A percentile compares a stretch with the other conserved stretches of the same genome.
Evolutionary conservation across 1,284 basidiomycete species (phyloP).

Genomic region (Singerocomus rubriflavus): DNA sequence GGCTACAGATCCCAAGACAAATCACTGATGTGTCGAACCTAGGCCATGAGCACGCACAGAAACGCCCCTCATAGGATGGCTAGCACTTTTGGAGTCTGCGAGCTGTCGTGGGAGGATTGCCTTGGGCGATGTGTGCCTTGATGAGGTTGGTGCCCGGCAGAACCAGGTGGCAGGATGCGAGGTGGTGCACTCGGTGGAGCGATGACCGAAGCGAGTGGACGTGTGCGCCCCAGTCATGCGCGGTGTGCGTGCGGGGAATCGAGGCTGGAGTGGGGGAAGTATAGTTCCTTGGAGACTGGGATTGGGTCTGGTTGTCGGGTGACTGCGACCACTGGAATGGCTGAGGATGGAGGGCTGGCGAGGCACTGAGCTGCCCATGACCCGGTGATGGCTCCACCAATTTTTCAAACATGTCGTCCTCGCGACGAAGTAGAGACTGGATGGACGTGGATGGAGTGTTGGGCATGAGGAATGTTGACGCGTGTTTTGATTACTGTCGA

Average conservation of each 20-base stretch:
- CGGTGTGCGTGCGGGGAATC: constrained; percentile 26
- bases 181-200: constrained; percentile 19
- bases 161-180: constrained; percentile 19
- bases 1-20: constrained; percentile 5
- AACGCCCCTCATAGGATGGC: constrained; percentile 12
- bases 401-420: constrained; percentile 33
- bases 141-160: constrained; percentile 4
- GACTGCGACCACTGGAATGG: constrained; percentile 21
- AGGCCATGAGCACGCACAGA: constrained; percentile 20
- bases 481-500: constrained; percentile 20
- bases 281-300: constrained; percentile 30
- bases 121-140: background rate
- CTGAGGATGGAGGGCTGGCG: constrained; percentile 24
- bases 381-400: constrained; percentile 25
- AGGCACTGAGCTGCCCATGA: constrained; percentile 31
- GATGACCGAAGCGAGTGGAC: constrained; percentile 22
- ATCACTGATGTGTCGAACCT: constrained; percentile 13
- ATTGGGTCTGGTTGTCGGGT: constrained; percentile 16
- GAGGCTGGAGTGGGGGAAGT: constrained; percentile 31
- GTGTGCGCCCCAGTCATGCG: constrained; percentile 23
- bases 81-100: constrained; percentile 15
- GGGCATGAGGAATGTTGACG: constrained; percentile 21
- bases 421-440: constrained; percentile 17
- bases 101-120: constrained; percentile 13
- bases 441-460: background rate